Conservation (phyloP, 371 early-diverging fungal species). For the Rhizopus delemar region DNA sequence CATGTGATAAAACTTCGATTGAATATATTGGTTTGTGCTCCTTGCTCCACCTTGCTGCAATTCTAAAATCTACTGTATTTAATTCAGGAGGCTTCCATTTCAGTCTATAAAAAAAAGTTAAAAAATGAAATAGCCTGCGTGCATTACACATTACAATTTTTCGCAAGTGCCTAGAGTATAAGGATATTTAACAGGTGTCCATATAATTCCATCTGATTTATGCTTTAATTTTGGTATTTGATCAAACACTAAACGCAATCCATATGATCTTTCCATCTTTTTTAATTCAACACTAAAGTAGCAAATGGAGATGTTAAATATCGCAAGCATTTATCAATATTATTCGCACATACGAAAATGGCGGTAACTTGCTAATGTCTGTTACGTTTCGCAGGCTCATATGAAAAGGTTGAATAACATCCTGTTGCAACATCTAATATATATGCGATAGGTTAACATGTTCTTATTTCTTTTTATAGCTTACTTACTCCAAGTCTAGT, state of each 20-base stretch:
- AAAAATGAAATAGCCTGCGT: background rate
- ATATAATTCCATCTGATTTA: conserved; percentile 87
- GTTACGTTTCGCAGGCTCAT: conserved; percentile 35
- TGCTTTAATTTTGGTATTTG: conserved; percentile 71
- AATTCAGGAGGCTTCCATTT: conserved; percentile 92
- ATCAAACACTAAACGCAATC: conserved; percentile 59
- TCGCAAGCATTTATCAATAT: background rate
- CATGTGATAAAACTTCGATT: conserved; percentile 57
- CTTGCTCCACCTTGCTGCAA: conserved; percentile 58
- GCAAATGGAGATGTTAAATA: background rate
- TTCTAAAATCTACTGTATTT: conserved; percentile 84
- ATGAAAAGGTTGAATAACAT: conserved; percentile 62
- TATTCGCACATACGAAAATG: conserved; percentile 61
- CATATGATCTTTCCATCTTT: conserved; percentile 65
- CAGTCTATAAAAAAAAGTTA: conserved; percentile 48
- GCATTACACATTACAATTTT: conserved; percentile 46
- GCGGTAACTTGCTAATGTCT: conserved; percentile 46
- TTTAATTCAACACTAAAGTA: conserved; percentile 55
- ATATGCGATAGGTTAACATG: background rate
- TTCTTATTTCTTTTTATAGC: background rate
- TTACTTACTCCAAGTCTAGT: conserved; percentile 68
- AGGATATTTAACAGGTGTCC: conserved; percentile 76
- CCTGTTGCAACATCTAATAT: conserved; percentile 61
- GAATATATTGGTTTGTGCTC: conserved; percentile 70
- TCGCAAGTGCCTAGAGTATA: conserved; percentile 72